Percentiles rank a stretch among this genome's conserved stretches.
Evolutionary conservation across 257 asterid species (phyloP).

Genomic region (Cordia subcordata): DNA sequence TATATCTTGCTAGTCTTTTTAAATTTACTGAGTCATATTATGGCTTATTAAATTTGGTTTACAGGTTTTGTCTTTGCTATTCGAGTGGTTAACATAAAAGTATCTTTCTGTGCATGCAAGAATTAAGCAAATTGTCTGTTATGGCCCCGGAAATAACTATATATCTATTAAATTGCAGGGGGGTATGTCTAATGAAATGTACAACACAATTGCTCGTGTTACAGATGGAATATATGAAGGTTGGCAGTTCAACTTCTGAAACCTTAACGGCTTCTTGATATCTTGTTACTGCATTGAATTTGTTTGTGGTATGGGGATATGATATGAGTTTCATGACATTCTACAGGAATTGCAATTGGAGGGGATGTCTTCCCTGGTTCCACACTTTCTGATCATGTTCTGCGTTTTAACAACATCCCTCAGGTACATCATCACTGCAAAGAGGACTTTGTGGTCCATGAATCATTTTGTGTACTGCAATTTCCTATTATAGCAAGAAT

Average conservation of each 20-base stretch:
- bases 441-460: neutral
- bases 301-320: neutral
- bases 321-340: neutral
- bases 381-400: constrained; percentile 95
- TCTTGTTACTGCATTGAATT: constrained; percentile 2
- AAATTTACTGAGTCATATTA: too few relatives aligned
- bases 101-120: neutral
- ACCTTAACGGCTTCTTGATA: constrained; percentile 5
- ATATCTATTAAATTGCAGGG: constrained; percentile 54
- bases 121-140: constrained; percentile 1
- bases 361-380: constrained; percentile 99
- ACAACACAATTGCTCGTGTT: constrained; percentile 95
- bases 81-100: too few relatives aligned
- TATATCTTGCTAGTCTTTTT: too few relatives aligned
- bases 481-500: too few relatives aligned
- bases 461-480: too few relatives aligned
- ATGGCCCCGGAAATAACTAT: constrained; percentile 12
- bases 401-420: constrained; percentile 95
- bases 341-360: constrained; percentile 93
- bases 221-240: constrained; percentile 99
- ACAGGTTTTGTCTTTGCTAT: neutral
- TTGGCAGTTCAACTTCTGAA: constrained; percentile 20
- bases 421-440: constrained; percentile 42
- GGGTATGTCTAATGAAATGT: constrained; percentile 95
- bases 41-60: too few relatives aligned